Base-by-base conservation (phyloP, 495 filamentous ascomycete species). In the Aspergillus sclerotioniger region DNA sequence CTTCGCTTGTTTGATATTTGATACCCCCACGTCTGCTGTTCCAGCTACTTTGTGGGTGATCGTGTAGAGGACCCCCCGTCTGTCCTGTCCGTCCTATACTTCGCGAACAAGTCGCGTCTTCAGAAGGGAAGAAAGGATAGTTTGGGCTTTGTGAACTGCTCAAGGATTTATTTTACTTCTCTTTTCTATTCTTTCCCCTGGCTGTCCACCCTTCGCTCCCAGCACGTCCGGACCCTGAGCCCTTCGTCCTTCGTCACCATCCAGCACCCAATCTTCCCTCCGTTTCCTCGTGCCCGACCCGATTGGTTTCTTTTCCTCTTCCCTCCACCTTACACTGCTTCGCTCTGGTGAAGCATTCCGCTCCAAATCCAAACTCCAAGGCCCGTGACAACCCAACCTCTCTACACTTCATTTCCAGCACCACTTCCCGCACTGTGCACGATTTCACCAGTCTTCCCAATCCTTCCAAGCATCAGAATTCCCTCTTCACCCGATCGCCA, bases 401-500 rank as follows among this genome's bases (percentile, higher is more conserved):
- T 39, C 12, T 28, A 50, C 67, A 65, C 62, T 64, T 66, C 60
- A 56, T 59, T 59, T 53, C 61, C 67, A 69, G 58, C 68, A 57
- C 62, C 67, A 69, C 63, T 50, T 61, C 63, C 62, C 66, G 63
- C 58, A 68, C 62, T 67, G 66, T 71, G 61, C 71, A 75, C 69
- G 55, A 60, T 56, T 29, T 20, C 62, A 70, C 65, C 70, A 74
- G 53, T 63, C 65, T 69, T 61, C 66, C 63, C 66, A 67, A 61
- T 70, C 67, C 50, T 67, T 62, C 59, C 64, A 71, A 76, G 71
- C 74, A 75, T 72, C 74, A 77, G 68, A 13, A 69, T 68, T 73
- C 69, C 73, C 68, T 71, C 68, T 67, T 65, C 66, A 65, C 56
- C 62, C 66, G 70, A 71, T 70, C 76, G 72, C 76, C 76, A 76